Evolutionary conservation across 805 yeast genomes (phyloP).

Genomic region (Kregervanrija pseudodelftensis): DNA sequence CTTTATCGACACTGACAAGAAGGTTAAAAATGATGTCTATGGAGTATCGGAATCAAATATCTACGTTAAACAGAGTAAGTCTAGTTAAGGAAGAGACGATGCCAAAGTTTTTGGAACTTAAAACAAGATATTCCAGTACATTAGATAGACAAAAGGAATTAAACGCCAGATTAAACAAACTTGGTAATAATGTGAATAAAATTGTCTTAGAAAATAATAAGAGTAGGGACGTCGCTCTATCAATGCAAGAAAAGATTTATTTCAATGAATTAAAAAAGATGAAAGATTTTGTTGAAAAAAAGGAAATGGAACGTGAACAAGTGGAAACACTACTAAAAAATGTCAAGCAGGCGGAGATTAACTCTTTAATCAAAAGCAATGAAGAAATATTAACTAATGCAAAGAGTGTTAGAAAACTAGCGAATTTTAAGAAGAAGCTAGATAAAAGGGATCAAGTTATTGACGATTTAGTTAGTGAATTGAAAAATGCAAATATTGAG

Average conservation of each 20-base stretch:
- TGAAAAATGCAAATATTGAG: conserved; percentile 2
- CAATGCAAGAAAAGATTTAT: conserved; percentile 21
- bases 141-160: conserved; percentile 24
- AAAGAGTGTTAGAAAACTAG: conserved; percentile 6
- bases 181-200: conserved; percentile 6
- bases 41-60: conserved; percentile 23
- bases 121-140: conserved; percentile 28
- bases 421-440: conserved; percentile 14
- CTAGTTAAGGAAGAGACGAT: conserved; percentile 10
- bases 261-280: conserved; percentile 19
- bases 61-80: conserved; percentile 10
- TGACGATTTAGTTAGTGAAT: conserved; percentile 5
- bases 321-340: conserved; percentile 9
- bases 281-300: conserved; percentile 10
- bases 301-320: conserved; percentile 13
- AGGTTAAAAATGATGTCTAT: conserved; percentile 13
- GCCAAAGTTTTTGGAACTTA: conserved; percentile 10
- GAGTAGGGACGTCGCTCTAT: conserved; percentile 12
- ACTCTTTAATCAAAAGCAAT: conserved; percentile 4
- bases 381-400: conserved; percentile 4
- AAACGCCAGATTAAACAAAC: conserved; percentile 12
- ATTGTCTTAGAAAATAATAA: conserved; percentile 5
- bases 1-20: conserved; percentile 11
- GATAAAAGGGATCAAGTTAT: conserved; percentile 11
- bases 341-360: conserved; percentile 15